Conservation (phyloP, 176 grass and related monocot genomes). For the Triticum timopheevii region DNA sequence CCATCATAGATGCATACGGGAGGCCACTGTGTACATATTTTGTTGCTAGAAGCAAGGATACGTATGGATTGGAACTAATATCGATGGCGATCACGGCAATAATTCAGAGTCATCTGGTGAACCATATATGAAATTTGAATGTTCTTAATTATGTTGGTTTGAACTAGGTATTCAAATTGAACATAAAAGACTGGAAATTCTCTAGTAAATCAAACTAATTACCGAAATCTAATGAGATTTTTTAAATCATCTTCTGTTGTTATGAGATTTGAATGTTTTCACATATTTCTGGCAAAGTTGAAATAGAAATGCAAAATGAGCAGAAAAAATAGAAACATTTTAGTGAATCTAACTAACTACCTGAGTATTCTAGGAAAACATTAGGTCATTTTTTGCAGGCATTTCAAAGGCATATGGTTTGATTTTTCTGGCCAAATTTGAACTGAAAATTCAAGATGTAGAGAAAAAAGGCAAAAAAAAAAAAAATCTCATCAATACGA, state of each 20-base stretch:
- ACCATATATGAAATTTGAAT: no score
- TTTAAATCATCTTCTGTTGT: no score
- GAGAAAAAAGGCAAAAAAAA: background rate
- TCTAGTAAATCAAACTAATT: no score
- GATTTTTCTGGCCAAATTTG: background rate
- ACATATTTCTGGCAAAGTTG: background rate
- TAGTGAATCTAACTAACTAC: background rate
- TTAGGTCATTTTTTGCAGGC: background rate
- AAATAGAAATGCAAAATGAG: background rate
- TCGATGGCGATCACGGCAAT: background rate
- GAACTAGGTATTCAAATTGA: no score
- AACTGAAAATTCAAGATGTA: background rate
- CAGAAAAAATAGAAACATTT: background rate
- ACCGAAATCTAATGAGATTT: no score
- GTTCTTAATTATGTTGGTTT: no score
- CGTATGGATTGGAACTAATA: background rate
- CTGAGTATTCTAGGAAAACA: background rate
- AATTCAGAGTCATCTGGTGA: background rate
- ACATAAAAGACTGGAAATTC: no score
- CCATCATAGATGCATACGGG: background rate
- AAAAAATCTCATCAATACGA: no score
- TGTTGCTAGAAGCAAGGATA: background rate
- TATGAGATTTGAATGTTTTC: background rate
- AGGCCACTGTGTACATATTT: background rate
- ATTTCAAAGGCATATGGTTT: background rate